phyloP scores from a whole-genome alignment of 2,329 filamentous ascomycete genomes.

The Xylaria sp. region DNA sequence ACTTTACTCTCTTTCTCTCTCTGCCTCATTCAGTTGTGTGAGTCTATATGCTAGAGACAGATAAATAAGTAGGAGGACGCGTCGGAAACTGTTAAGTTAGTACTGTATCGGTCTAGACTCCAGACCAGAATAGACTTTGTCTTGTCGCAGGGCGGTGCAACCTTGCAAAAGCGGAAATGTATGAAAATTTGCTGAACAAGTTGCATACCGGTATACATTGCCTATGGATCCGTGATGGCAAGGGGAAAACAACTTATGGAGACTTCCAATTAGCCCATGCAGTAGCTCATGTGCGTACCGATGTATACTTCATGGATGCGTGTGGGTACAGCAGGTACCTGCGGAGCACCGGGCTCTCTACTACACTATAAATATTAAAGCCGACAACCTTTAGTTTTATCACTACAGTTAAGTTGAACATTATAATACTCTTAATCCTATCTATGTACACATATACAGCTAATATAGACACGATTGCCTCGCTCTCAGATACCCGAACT shows the following conservation, averaged over 20 bases:
- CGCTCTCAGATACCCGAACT: no score
- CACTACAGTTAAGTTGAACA: neutral
- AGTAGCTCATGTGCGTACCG: neutral
- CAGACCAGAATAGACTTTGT: conserved; percentile 20
- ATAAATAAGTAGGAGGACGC: conserved; percentile 23
- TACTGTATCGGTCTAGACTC: conserved; percentile 34
- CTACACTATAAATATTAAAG: neutral
- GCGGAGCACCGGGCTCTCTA: neutral
- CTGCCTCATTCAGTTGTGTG: neutral
- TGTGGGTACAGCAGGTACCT: neutral
- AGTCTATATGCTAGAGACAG: neutral
- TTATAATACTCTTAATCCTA: no score
- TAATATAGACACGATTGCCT: no score
- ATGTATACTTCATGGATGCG: neutral
- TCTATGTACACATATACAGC: no score
- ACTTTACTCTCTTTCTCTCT: neutral
- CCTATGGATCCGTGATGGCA: neutral
- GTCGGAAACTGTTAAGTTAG: conserved; percentile 25
- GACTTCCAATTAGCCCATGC: neutral
- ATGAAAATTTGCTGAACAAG: conserved; percentile 32
- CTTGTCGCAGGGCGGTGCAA: conserved; percentile 33
- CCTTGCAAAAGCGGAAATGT: conserved; percentile 36
- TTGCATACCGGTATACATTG: neutral
- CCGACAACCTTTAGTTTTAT: no score
- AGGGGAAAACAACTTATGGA: neutral